Base-by-base conservation (phyloP, 345 rosid genomes). In the Melaleuca quinquenervia region DNA sequence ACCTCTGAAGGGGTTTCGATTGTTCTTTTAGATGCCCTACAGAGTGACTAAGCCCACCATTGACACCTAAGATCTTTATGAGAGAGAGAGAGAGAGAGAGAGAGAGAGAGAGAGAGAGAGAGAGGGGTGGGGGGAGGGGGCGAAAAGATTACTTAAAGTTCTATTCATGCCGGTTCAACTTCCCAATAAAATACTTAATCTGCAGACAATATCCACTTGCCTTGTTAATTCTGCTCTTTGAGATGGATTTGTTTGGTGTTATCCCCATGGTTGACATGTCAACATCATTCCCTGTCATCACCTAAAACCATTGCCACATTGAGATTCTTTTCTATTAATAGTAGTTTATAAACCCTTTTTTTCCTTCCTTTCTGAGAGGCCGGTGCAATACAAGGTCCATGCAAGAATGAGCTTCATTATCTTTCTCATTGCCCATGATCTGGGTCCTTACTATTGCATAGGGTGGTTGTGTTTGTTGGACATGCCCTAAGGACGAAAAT, bases 201-300 rank as follows among this genome's bases (percentile, higher is more conserved):
- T 84, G 87, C 87, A 90, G 90, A 89, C 91, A 93, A 88, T 87
- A 87, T 87, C 92, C 91, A 87, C 91, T 93, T 92, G 91, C 82
- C 83, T 24, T 49, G 70, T 82, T 44, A 85, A 85, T 88, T 84
- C 75, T 87, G 87, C 88, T 44, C 75, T 82, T 85, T 88, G 87
- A 90, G 93, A 88, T 91, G 92, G 94, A 90, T 91, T 94, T 90
- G 93, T 94, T 94, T 96, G 94, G 93, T 94, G 91, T 95, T 96
- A 95, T 96, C 96, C 88, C 90, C 88, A 88, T 95, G 90, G 98
- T 97, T 97, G 98, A 94, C 91, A 88, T 95, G 98, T 97, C 98
- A 93, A 90, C 98, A 92, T 96, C 99, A 86, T 88, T 94, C 94
- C 94, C 88, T 94, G 92, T 94, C 98, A 94, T 94, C 95, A 96